Base-by-base conservation (phyloP, 140 eudicot genomes). In the Erigeron philadelphicus region DNA sequence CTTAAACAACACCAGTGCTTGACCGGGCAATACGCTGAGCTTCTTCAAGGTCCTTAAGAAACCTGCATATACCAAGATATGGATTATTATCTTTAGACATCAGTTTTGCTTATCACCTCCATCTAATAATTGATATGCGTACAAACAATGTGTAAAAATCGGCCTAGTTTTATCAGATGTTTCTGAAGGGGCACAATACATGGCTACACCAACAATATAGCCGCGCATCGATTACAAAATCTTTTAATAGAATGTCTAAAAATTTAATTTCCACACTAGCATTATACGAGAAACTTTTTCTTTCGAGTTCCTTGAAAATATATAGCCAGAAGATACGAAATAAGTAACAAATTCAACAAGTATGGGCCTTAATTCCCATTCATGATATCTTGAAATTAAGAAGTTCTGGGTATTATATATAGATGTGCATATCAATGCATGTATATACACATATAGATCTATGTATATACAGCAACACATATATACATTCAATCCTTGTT, bases 11-110 rank as follows among this genome's bases (percentile, higher is more conserved):
- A 72, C 79, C 80, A 0, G 85, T 70, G 73, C 87, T 84, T 44
- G 90, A 80, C 41, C 95, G 79, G 68, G 83, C 80, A 56, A 88
- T 74, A 78, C 93, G 74, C 64, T 85, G 94, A 38, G 97, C 97
- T 80, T 90, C 97, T 80, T 90, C 97, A 66, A 90, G 90, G 81
- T 87, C 97, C 87, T 81, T 83, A 43, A 90, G 67, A 80, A 90
- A 90, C 85, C 97, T 90, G 52, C 69, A 78, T 3, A 12, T 46
- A 57, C 68, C 68, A 56, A 61, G 49, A 63, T 70, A 53, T 16
- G 15, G 62, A 60, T 61, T 45, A 53, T 0, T 21, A 7, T 7
- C n/a, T 13, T 61, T 13, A 40, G 43, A 60, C 17, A 60, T 54
- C 54, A 18, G 35, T 55, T 58, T 42, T 21, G 17, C 10, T 11